phyloP scores from a whole-genome alignment of 805 yeast genomes.

The Saturnispora kantuleensis region DNA sequence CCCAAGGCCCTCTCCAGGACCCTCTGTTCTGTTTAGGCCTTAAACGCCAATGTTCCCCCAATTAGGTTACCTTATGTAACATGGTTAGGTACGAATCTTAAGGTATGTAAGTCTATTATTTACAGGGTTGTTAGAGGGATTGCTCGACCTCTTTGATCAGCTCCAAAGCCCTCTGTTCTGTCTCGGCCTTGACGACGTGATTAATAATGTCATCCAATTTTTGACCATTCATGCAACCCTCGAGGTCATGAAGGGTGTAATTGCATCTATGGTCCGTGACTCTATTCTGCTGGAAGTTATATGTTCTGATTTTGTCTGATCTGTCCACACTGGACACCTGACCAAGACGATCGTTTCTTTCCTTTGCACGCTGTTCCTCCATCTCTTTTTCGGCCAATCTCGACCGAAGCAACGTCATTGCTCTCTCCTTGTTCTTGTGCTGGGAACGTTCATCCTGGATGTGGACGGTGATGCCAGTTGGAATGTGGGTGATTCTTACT shows the following conservation, averaged over 20 bases:
- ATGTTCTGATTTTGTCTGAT: slow-evolving; percentile 87
- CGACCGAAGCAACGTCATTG: slow-evolving; percentile 72
- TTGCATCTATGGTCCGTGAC: slow-evolving; percentile 93
- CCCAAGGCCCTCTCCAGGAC: too few species aligned
- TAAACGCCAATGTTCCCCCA: too few species aligned
- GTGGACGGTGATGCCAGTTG: slow-evolving; percentile 78
- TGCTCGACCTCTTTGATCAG: slow-evolving; percentile 23
- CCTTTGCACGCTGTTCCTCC: slow-evolving; percentile 51
- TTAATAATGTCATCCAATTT: slow-evolving; percentile 47
- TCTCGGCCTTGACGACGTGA: slow-evolving; percentile 38
- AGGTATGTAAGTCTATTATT: not conserved
- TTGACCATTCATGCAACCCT: slow-evolving; percentile 53
- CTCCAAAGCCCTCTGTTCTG: slow-evolving; percentile 34
- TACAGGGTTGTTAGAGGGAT: not conserved
- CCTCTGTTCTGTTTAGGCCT: too few species aligned
- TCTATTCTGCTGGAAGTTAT: slow-evolving; percentile 86
- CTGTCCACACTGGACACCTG: slow-evolving; percentile 88
- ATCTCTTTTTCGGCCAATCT: slow-evolving; percentile 76
- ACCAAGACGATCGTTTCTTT: slow-evolving; percentile 56
- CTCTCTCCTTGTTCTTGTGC: slow-evolving; percentile 88
- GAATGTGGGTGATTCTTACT: slow-evolving; percentile 83
- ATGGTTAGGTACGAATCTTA: too few species aligned
- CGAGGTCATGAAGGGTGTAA: slow-evolving; percentile 64
- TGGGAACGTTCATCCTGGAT: slow-evolving; percentile 96
- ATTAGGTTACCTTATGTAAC: too few species aligned